Base-by-base conservation (phyloP, 1,139 yeast species). In the Saccharomyces hybrid region DNA sequence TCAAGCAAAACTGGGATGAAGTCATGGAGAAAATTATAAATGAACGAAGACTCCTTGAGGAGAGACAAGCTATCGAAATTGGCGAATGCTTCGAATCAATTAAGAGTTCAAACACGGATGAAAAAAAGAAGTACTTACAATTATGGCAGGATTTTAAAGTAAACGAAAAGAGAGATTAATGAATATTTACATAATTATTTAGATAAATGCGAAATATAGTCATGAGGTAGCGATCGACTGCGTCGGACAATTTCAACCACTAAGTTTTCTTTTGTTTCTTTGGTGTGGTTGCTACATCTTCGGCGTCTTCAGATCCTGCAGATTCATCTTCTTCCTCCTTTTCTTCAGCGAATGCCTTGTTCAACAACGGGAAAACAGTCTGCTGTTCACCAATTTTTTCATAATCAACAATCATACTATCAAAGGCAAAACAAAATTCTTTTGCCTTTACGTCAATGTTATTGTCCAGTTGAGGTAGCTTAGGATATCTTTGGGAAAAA, bases 1-100 rank as follows among this genome's bases (percentile, higher is more conserved):
- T 62, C 3, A 52, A 84, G 60, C 77, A 75, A 29, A 79, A 78
- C 53, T 88, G 88, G 69, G 80, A 80, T 47, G 74, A 74, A 11
- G 78, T 87, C 16, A 82, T 87, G 54, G 78, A 77, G 26, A 81
- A 80, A 13, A 87, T 93, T 52, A 85, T 82, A 65, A 69, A 70
- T 44, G 97, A 93, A 65, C 73, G 93, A 51, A 81, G 78, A 25
- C 73, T 68, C 34, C 88, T 91, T 68, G 96, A 90, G 67, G 75
- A 76, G 49, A 95, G 85, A 55, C 87, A 86, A 65, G 80, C 90
- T 50, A 83, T 81, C 50, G 99, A 93, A 65, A 90, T 95, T 71
- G 80, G 96, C 65, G 87, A 88, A 65, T 81, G 91, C 26, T 88
- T 91, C 51, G 99, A 93, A 71, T 80, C 93, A n/a, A 99, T 93